Base-by-base conservation (phyloP, 139 green algal species). In the Nannochloris sp. region DNA sequence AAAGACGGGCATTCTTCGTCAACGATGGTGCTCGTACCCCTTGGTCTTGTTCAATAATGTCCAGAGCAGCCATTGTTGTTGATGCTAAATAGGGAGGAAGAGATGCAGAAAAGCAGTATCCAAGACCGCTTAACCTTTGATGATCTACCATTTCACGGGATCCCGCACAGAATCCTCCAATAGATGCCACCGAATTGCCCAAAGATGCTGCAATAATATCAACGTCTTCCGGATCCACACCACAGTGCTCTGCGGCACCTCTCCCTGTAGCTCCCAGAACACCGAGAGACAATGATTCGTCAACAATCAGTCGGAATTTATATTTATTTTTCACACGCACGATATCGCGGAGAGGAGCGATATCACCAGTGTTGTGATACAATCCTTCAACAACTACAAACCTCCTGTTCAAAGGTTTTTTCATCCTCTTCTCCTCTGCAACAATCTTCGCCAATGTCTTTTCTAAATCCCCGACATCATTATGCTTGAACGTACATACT, bases 41-140 rank as follows among this genome's bases (percentile, higher is more conserved):
- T 1, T 60, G 71, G 7, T 72, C 40, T 5, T 29, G 5, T 62
- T 73, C 43, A 19, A 89, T 48, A 23, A 61, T 18, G 16, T 81
- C 48, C 48, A 90, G 66, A 12, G 83, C 71, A 48, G 44, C 63
- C 14, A 73, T 63, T 37, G 63, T 72, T 5, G 66, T 69, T 48
- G 69, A 54, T 54, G 94, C 92, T 48, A 97, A 75, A 75, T 90
- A 97, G 48, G 94, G 93, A 21, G 94, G 94, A 71, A 97, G 82
- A 6, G 87, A 91, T 7, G 94, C 94, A 3, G 78, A 92, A 82
- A 97, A 99, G 72, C 84, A 91, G 82, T 99, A 99, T 51, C 94
- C 94, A 24, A 74, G 68, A 27, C 88, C 85, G 7, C 65, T 79
- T 12, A 96, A 81, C 44, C 88, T 84, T 73, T 95, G 90, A 74